Evolutionary conservation across 352 stramenopile genomes (phyloP).

Genomic region (Blastocystis sp.): DNA sequence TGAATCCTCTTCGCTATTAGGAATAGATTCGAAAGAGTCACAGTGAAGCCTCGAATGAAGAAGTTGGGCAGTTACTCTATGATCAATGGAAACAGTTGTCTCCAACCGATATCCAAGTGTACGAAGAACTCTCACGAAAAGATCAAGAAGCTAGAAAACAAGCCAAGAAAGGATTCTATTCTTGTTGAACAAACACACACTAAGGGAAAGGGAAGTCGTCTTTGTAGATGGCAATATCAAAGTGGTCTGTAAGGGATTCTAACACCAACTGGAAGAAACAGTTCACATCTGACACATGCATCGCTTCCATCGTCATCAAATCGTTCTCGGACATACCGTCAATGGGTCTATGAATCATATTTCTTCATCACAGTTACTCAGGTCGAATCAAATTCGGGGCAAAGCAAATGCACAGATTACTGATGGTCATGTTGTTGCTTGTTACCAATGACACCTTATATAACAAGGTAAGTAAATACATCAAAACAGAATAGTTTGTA

Average conservation of each 20-base stretch:
- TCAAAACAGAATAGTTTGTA: not conserved
- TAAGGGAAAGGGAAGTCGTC: slow-evolving; percentile 31
- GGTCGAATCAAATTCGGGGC: not conserved
- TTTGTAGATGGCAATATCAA: slow-evolving; percentile 30
- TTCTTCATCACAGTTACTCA: not conserved
- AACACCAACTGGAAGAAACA: slow-evolving; percentile 14
- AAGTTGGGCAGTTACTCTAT: not conserved
- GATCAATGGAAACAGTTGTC: not conserved
- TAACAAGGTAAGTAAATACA: slow-evolving; percentile 35
- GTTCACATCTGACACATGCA: not conserved
- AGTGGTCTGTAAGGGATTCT: not conserved
- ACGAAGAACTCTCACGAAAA: not conserved
- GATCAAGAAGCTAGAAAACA: not conserved
- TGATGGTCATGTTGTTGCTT: slow-evolving; percentile 6
- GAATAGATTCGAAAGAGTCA: not conserved
- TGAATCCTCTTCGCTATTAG: not conserved
- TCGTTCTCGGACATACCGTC: not conserved
- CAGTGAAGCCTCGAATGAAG: not conserved
- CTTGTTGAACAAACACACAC: slow-evolving; percentile 37
- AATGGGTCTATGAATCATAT: not conserved
- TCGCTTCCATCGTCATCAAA: not conserved
- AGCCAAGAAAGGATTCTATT: not conserved
- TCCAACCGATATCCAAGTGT: not conserved
- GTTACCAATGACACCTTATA: slow-evolving; percentile 15
- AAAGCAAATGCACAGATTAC: not conserved